Percentiles rank a stretch among this genome's conserved stretches.
Evolutionary conservation across 306 rosid genomes (phyloP).

Genomic region (Vigna nakashimae): DNA sequence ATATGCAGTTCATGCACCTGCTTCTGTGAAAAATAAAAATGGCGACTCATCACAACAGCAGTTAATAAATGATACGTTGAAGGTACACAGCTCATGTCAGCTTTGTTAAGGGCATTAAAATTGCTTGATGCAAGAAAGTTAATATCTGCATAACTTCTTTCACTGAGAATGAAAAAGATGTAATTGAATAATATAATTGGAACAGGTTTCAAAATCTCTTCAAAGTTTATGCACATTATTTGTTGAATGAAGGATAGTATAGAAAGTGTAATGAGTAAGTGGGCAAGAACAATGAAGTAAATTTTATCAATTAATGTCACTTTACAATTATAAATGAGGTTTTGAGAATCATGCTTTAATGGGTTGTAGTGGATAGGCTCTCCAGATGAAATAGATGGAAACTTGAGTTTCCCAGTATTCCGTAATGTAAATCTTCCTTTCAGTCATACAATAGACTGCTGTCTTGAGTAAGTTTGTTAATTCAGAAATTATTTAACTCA

Average conservation of each 20-base stretch:
- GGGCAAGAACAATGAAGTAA: slow-evolving; percentile 33
- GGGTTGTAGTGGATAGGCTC: slow-evolving; percentile 25
- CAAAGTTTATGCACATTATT: slow-evolving; percentile 26
- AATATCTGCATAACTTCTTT: slow-evolving; percentile 8
- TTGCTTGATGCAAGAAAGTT: slow-evolving; percentile 15
- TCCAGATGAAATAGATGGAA: slow-evolving; percentile 16
- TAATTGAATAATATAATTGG: slow-evolving; percentile 24
- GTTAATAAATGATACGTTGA: slow-evolving; percentile 62
- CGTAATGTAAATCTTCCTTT: neutral
- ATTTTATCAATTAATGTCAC: slow-evolving; percentile 18
- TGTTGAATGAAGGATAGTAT: slow-evolving; percentile 17
- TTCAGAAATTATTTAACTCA: neutral
- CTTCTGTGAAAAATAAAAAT: slow-evolving; percentile 50
- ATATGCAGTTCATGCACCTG: slow-evolving; percentile 50
- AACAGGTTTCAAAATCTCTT: slow-evolving; percentile 32
- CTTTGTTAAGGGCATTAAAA: slow-evolving; percentile 29
- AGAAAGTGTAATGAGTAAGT: slow-evolving; percentile 32
- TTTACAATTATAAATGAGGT: slow-evolving; percentile 5
- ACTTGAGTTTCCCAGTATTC: slow-evolving; percentile 27
- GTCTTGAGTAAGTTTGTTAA: neutral
- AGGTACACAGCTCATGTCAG: slow-evolving; percentile 57
- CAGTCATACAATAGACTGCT: slow-evolving; percentile 13
- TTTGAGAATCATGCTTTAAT: slow-evolving; percentile 9
- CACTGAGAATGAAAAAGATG: slow-evolving; percentile 10
- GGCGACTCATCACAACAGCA: slow-evolving; percentile 52